These are phyloP conservation scores for Quillaja saponaria DNA, from an alignment of 306 rosid genomes.

Conservation along the genomic window DNA sequence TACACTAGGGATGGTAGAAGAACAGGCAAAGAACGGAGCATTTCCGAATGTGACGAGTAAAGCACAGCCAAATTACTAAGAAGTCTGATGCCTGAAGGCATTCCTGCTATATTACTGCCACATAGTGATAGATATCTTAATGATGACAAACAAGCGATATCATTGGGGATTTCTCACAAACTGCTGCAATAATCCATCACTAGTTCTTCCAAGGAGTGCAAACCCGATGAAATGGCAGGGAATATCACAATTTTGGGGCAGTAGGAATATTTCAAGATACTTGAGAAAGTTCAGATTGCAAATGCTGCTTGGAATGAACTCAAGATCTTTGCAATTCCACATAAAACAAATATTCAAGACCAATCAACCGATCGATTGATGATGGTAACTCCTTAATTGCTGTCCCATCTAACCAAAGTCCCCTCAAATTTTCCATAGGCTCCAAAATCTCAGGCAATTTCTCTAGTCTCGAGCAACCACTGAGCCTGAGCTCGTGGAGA, in stretches of 20 bases:
- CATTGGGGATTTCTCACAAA: neutral
- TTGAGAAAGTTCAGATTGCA: neutral
- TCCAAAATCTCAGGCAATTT: too few species aligned
- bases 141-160: neutral
- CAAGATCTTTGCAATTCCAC: too few species aligned
- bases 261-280: neutral
- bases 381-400: neutral
- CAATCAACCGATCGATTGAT: too few species aligned
- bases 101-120: neutral
- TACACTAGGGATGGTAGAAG: neutral
- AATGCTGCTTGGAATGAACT: too few species aligned
- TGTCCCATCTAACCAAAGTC: neutral
- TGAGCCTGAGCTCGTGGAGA: neutral
- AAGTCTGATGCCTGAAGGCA: slow-evolving; percentile 12
- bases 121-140: neutral
- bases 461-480: neutral
- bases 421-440: neutral
- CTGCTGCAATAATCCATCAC: neutral
- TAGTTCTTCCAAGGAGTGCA: neutral
- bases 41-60: accelerated
- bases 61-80: neutral
- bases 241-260: neutral
- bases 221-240: neutral
- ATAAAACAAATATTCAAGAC: too few species aligned
- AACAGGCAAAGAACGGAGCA: slow-evolving; percentile 22